Conservation (phyloP, 148 eudicot genomes). For the Vaccinium macrocarpon region DNA sequence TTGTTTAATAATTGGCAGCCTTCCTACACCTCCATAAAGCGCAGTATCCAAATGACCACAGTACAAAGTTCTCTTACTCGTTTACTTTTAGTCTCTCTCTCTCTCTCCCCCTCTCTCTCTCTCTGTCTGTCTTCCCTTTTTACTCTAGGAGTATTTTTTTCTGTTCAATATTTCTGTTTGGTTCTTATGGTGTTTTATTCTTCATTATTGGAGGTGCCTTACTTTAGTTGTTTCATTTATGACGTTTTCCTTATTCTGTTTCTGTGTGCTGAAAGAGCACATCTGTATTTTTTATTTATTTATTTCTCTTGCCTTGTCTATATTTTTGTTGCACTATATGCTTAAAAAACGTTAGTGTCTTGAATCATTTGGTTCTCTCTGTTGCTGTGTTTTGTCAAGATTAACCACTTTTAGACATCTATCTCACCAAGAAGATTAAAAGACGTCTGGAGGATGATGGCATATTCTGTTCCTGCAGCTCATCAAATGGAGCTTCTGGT, state of each 20-base stretch:
- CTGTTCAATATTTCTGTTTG: neutral
- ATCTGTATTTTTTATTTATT: neutral
- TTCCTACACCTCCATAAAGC: slow-evolving; percentile 60
- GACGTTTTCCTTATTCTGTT: neutral
- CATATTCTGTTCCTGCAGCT: slow-evolving; percentile 87
- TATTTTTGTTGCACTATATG: neutral
- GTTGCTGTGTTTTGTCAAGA: slow-evolving; percentile 15
- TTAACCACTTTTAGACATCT: slow-evolving; percentile 71
- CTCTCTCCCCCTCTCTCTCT: too few species aligned
- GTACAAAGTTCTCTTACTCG: neutral
- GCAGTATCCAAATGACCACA: slow-evolving; percentile 71
- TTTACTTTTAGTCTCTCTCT: neutral
- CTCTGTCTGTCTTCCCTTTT: neutral
- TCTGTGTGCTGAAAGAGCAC: slow-evolving; percentile 10
- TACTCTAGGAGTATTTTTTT: neutral
- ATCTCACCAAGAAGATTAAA: slow-evolving; percentile 77
- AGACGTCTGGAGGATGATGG: slow-evolving; percentile 92
- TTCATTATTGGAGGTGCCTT: neutral
- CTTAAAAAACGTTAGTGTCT: neutral
- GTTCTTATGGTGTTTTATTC: neutral
- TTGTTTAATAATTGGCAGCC: slow-evolving; percentile 60
- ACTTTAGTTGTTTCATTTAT: neutral
- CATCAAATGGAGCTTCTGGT: slow-evolving; percentile 55
- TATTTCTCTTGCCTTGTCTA: neutral
- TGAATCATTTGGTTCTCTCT: slow-evolving; percentile 6